Evolutionary conservation across 768 basidiomycete genomes (phyloP).

Genomic region (Mycena kentingensis): DNA sequence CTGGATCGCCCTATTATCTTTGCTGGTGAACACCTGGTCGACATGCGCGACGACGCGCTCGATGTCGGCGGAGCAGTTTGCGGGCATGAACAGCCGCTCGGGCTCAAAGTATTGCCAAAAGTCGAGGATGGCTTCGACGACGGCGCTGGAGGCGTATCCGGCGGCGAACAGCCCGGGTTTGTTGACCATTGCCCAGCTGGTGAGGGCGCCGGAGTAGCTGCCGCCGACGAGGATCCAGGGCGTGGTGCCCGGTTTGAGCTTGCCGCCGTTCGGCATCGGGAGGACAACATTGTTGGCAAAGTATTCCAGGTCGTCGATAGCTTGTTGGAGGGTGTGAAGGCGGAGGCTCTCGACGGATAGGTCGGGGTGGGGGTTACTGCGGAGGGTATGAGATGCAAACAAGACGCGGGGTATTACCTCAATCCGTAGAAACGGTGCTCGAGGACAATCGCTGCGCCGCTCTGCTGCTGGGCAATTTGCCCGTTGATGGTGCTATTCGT

Average conservation of each 20-base stretch:
- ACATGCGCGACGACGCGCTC: conserved; percentile 62
- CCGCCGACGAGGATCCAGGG: conserved; percentile 56
- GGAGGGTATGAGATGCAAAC: background rate
- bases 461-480: conserved; percentile 63
- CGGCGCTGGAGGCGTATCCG: conserved; percentile 68
- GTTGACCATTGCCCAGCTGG: conserved; percentile 70
- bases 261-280: conserved; percentile 66
- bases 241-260: conserved; percentile 55
- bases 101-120: conserved; percentile 78
- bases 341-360: conserved; percentile 58
- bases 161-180: conserved; percentile 65
- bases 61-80: conserved; percentile 75
- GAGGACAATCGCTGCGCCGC: conserved; percentile 61
- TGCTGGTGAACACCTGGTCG: conserved; percentile 52
- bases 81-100: conserved; percentile 64
- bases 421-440: conserved; percentile 78
- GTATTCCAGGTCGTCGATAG: conserved; percentile 71
- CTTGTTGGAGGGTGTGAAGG: conserved; percentile 70
- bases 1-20: conserved; percentile 49
- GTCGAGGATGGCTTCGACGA: conserved; percentile 65
- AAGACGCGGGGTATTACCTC: conserved; percentile 3
- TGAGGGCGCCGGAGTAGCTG: conserved; percentile 52
- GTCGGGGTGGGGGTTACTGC: conserved; percentile 66
- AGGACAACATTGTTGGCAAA: conserved; percentile 67
- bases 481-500: conserved; percentile 67